A percentile compares a stretch with the other conserved stretches of the same genome.
These are phyloP conservation scores for Umbelopsis ramanniana DNA, from an alignment of 192 early-diverging fungal genomes.

Conservation along the genomic window DNA sequence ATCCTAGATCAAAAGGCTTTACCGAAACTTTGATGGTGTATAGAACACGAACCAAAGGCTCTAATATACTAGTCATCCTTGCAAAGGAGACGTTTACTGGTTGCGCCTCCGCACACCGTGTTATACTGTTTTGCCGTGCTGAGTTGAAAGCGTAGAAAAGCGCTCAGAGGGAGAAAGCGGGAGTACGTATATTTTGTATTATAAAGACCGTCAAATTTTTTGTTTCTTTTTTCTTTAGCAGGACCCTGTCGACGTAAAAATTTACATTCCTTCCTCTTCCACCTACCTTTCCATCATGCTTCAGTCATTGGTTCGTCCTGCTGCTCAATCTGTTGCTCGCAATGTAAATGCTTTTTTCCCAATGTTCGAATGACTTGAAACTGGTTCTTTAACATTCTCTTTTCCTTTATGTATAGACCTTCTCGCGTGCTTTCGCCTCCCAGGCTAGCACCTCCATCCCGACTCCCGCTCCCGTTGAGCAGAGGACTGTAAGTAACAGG, in stretches of 20 bases:
- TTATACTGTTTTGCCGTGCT: constrained; percentile 3
- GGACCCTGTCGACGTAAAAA: constrained; percentile 14
- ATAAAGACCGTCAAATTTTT: constrained; percentile 12
- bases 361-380: neutral
- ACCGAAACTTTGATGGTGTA: no score
- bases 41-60: no score
- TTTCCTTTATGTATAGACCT: neutral
- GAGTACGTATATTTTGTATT: constrained; percentile 16
- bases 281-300: constrained; percentile 12
- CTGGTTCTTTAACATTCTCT: neutral
- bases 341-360: neutral
- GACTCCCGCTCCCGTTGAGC: constrained; percentile 41
- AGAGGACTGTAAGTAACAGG: constrained; percentile 36
- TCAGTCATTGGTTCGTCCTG: constrained; percentile 16
- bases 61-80: no score
- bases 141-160: neutral
- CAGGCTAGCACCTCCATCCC: constrained; percentile 34
- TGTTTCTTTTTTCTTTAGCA: constrained; percentile 7
- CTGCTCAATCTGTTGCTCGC: constrained; percentile 7
- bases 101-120: no score
- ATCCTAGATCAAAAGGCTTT: no score
- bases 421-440: constrained; percentile 37
- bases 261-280: constrained; percentile 16
- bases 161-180: constrained; percentile 15
- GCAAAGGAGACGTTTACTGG: no score